Percentiles rank a stretch among this genome's conserved stretches.
These are phyloP conservation scores for Barnettozyma botsteinii DNA, from an alignment of 805 yeast genomes.

Conservation along the genomic window DNA sequence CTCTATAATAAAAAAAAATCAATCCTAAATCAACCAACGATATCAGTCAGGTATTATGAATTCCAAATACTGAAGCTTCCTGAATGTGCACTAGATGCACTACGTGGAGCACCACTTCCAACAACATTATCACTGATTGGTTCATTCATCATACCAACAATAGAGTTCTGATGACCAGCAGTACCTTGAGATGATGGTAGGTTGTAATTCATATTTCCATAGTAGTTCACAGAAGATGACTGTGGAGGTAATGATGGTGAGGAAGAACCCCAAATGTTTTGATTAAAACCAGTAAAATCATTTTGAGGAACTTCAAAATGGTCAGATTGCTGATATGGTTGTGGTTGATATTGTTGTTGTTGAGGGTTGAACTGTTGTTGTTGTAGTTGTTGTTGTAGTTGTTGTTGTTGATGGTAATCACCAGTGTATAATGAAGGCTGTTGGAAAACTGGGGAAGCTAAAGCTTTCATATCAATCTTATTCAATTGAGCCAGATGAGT, in stretches of 20 bases:
- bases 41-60: no score
- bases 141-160: slow-evolving; percentile 6
- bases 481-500: slow-evolving; percentile 8
- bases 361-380: slow-evolving; percentile 7
- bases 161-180: slow-evolving; percentile 1
- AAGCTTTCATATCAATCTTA: slow-evolving; percentile 5
- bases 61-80: slow-evolving; percentile 10
- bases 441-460: slow-evolving; percentile 7
- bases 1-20: neutral
- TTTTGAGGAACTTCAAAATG: slow-evolving; percentile 3
- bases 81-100: neutral
- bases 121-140: neutral
- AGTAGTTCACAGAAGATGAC: slow-evolving; percentile 1
- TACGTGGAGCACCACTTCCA: neutral
- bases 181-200: slow-evolving; percentile 7
- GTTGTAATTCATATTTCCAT: slow-evolving; percentile 1
- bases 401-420: slow-evolving; percentile 5
- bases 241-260: slow-evolving; percentile 5
- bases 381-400: slow-evolving; percentile 5
- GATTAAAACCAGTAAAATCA: slow-evolving; percentile 12
- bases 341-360: slow-evolving; percentile 1
- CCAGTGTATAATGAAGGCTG: slow-evolving; percentile 1
- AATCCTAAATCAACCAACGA: no score
- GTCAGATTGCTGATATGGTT: neutral
- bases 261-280: slow-evolving; percentile 12